Evolutionary conservation across 2,329 filamentous ascomycete genomes (phyloP).

Genomic region (Chaetomiaceae sp.): DNA sequence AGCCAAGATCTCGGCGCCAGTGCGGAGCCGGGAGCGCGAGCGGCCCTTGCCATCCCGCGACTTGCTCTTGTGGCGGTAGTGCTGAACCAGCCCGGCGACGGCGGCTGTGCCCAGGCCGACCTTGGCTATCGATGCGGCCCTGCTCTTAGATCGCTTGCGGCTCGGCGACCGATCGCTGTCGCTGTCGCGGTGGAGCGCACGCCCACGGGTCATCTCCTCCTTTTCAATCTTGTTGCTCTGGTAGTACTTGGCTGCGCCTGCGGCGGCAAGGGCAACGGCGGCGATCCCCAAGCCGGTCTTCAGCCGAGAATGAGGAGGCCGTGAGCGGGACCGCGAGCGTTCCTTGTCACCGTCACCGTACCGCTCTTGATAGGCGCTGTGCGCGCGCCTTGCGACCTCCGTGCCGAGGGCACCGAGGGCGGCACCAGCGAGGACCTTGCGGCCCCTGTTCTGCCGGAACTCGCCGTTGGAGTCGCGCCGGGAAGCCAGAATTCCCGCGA

Average conservation of each 20-base stretch:
- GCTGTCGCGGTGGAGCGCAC: constrained; percentile 42
- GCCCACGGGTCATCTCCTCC: constrained; percentile 52
- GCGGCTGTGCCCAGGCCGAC: constrained; percentile 53
- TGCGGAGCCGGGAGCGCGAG: constrained; percentile 40
- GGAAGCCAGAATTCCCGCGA: constrained; percentile 52
- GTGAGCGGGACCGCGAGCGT: constrained; percentile 31
- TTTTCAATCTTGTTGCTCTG: constrained; percentile 54
- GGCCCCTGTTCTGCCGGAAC: constrained; percentile 45
- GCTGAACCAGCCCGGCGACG: constrained; percentile 52
- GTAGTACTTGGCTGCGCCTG: constrained; percentile 59
- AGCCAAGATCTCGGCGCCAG: constrained; percentile 55
- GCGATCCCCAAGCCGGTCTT: constrained; percentile 58
- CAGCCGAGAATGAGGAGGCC: constrained; percentile 41
- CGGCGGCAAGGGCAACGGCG: constrained; percentile 56
- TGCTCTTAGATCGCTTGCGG: constrained; percentile 37
- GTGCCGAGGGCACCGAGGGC: constrained; percentile 58
- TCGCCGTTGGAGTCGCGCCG: constrained; percentile 48
- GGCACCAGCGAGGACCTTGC: constrained; percentile 55
- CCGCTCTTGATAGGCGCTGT: constrained; percentile 54
- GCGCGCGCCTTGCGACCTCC: constrained; percentile 53
- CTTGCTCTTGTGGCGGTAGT: constrained; percentile 50
- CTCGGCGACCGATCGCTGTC: constrained; percentile 40
- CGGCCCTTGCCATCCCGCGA: constrained; percentile 32
- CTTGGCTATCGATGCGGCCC: constrained; percentile 48
- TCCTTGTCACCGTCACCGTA: constrained; percentile 36